Evolutionary conservation across 495 filamentous ascomycete species (phyloP), one percentile per base, ranked within the genome.

Genomic region (Aspergillus egyptiacus): DNA sequence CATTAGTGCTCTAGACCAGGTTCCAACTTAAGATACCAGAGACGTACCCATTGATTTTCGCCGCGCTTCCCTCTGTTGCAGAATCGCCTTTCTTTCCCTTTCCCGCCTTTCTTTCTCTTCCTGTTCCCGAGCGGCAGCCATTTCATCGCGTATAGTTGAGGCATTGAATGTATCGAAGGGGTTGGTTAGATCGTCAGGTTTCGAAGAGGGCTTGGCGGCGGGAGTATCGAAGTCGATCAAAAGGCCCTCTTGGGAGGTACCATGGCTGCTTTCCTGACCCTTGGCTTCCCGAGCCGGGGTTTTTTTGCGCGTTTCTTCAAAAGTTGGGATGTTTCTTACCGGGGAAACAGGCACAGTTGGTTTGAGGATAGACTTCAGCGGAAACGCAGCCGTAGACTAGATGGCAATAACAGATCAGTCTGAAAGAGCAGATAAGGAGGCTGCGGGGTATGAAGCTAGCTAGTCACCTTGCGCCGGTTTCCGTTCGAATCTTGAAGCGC

Each of bases 361-460:
- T 59, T 91, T 91, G 15, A 97, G 77, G 48, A 96, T 97, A 0
- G 89, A 94, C 60, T 85, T 83, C 35, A 83, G 72, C 17, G 77
- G 73, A 13, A 79, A 65, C 1, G 76, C 64, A 50, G 75, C 70
- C 25, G 78, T 71, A 25, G 80, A 79, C 78, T 84, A 47, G 20
- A 30, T 42, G 23, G 15, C 37, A 4, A 52, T 22, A 17, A 23
- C 8, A 25, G 47, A 6, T 51, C 45, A 53, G 31, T 54, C 35
- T 50, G 32, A 35, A 27, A 46, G 50, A 37, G 32, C 45, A 27
- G 7, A 48, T 22, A n/a, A 30, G 6, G 20, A 7, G 1, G 25
- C 46, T 28, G 40, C 28, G 36, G 31, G 24, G 38, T 51, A 18
- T 10, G 28, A 33, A 37, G 36, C 38, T 51, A 39, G 52, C n/a